Evolutionary conservation across 2,329 filamentous ascomycete species (phyloP).

Genomic region (Monilinia laxa): DNA sequence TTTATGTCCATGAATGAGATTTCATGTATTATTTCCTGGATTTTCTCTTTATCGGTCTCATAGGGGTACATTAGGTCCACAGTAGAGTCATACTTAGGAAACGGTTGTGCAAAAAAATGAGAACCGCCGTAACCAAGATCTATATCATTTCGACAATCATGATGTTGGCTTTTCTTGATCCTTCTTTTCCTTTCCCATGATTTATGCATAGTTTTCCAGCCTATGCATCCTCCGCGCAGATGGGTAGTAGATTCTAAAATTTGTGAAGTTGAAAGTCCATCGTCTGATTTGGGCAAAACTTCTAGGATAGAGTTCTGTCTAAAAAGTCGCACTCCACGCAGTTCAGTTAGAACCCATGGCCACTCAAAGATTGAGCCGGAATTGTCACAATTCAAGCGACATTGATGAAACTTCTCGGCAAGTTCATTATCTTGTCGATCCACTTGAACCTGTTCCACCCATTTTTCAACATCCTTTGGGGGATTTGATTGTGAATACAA

Average conservation of each 20-base stretch:
- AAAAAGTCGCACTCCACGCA: background rate
- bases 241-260: background rate
- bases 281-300: background rate
- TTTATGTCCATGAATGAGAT: background rate
- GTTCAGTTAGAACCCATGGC: slow-evolving; percentile 7
- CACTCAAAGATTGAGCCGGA: slow-evolving; percentile 4
- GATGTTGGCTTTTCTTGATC: background rate
- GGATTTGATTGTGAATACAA: background rate
- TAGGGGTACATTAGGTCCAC: background rate
- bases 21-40: background rate
- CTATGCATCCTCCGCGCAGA: background rate
- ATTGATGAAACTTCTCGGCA: background rate
- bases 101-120: background rate
- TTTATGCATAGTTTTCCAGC: too few relatives aligned
- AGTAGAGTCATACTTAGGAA: background rate
- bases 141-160: background rate
- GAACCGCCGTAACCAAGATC: slow-evolving; percentile 14
- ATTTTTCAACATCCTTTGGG: background rate
- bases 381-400: background rate
- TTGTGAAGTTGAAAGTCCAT: background rate
- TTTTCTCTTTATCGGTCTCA: background rate
- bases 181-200: background rate
- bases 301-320: too few relatives aligned
- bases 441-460: background rate
- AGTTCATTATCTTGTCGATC: background rate